Percentiles rank a stretch among this genome's conserved stretches.
Evolutionary conservation across 2,329 filamentous ascomycete species (phyloP).

Genomic region (Claviceps pazoutovae): DNA sequence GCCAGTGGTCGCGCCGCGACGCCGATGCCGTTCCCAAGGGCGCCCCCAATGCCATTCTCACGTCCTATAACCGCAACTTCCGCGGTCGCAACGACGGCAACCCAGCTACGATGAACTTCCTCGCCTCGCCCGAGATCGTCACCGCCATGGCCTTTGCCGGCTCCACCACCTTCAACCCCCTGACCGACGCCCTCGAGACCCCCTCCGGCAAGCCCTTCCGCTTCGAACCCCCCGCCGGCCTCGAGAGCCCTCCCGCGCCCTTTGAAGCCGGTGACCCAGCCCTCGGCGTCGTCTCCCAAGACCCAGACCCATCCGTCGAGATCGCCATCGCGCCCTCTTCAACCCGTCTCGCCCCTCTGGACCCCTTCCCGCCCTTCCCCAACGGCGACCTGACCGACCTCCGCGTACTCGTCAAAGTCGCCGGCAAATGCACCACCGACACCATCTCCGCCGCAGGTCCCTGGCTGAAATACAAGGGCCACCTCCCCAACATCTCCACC

Average conservation of each 20-base stretch:
- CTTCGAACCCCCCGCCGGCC: conserved; percentile 67
- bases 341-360: conserved; percentile 75
- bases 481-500: conserved; percentile 91
- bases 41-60: conserved; percentile 84
- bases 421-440: conserved; percentile 96
- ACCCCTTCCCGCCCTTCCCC: conserved; percentile 82
- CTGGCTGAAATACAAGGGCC: conserved; percentile 98
- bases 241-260: conserved; percentile 43
- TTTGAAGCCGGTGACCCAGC: conserved; percentile 68
- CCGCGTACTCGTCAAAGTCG: conserved; percentile 86
- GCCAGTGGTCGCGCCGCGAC: conserved; percentile 90
- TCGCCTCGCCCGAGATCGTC: conserved; percentile 91
- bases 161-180: conserved; percentile 86
- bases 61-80: conserved; percentile 98
- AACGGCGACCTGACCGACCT: conserved; percentile 58
- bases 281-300: conserved; percentile 58
- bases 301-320: conserved; percentile 54
- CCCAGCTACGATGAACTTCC: conserved; percentile 94
- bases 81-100: conserved; percentile 95
- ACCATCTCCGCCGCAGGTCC: conserved; percentile 94
- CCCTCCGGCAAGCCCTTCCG: conserved; percentile 70
- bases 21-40: conserved; percentile 77
- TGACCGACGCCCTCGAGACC: conserved; percentile 72
- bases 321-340: conserved; percentile 80
- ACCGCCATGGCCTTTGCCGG: conserved; percentile 93